These are phyloP conservation scores for Ceratobasidium sp. DNA, from an alignment of 1,284 basidiomycete genomes.

Conservation along the genomic window DNA sequence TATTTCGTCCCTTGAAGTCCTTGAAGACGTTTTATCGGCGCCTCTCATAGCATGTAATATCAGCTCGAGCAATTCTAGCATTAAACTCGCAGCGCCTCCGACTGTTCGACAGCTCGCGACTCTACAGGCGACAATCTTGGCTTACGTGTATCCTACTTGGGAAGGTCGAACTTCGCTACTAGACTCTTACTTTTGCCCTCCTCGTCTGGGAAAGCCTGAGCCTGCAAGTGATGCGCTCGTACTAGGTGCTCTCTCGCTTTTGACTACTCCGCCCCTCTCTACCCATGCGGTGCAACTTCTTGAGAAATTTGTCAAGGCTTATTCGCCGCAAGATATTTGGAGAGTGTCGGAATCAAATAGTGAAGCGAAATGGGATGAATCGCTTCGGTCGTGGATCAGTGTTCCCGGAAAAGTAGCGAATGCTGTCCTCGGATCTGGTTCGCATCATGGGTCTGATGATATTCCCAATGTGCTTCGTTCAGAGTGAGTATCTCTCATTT, in stretches of 20 bases:
- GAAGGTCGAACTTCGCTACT: neutral
- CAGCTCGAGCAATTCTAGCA: neutral
- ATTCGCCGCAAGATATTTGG: conserved; percentile 70
- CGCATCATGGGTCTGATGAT: conserved; percentile 27
- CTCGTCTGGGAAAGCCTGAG: neutral
- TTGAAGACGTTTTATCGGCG: conserved; percentile 2
- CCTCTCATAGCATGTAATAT: conserved; percentile 11
- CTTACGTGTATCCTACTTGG: conserved; percentile 23
- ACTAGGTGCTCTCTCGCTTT: neutral
- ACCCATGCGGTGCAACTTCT: conserved; percentile 55
- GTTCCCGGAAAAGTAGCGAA: conserved; percentile 75
- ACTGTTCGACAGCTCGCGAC: conserved; percentile 9
- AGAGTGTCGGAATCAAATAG: conserved; percentile 43
- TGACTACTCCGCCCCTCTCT: conserved; percentile 10
- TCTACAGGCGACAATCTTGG: conserved; percentile 15
- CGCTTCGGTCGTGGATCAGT: conserved; percentile 62
- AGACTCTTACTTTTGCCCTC: conserved; percentile 10
- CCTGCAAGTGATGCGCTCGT: neutral
- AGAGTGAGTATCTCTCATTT: conserved; percentile 50
- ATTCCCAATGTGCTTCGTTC: conserved; percentile 51
- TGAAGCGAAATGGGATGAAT: conserved; percentile 67
- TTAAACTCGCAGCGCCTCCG: neutral
- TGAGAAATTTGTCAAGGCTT: conserved; percentile 60
- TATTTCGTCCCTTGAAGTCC: conserved; percentile 17
- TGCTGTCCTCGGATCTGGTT: conserved; percentile 52